Conservation (phyloP, 495 filamentous ascomycete species). For the Penicillium odoratum region DNA sequence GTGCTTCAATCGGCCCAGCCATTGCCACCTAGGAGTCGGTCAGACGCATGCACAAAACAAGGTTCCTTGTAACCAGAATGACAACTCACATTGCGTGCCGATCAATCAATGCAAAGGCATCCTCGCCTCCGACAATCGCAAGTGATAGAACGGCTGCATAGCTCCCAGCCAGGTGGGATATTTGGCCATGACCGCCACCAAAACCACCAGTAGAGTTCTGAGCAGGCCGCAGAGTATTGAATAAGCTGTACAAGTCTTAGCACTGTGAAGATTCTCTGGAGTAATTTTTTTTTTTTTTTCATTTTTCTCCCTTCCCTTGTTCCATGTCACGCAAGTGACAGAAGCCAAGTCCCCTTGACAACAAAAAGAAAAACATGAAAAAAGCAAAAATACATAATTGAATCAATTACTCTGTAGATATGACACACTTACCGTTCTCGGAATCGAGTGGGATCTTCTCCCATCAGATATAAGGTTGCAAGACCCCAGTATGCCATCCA, state of each 20-base stretch:
- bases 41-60: slow-evolving; percentile 22
- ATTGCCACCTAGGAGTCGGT: slow-evolving; percentile 64
- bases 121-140: slow-evolving; percentile 70
- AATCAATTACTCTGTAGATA: slow-evolving; percentile 7
- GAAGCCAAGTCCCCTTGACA: neutral
- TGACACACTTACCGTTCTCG: slow-evolving; percentile 54
- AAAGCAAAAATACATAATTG: slow-evolving; percentile 1
- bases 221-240: slow-evolving; percentile 69
- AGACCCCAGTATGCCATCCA: slow-evolving; percentile 95
- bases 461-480: slow-evolving; percentile 67
- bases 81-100: slow-evolving; percentile 67
- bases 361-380: slow-evolving; percentile 10
- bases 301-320: neutral
- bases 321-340: slow-evolving; percentile 4
- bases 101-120: slow-evolving; percentile 73
- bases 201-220: slow-evolving; percentile 87
- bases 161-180: slow-evolving; percentile 80
- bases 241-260: slow-evolving; percentile 47
- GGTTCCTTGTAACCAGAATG: neutral
- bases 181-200: slow-evolving; percentile 89
- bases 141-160: slow-evolving; percentile 82
- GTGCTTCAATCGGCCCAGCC: slow-evolving; percentile 82
- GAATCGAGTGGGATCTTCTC: slow-evolving; percentile 71
- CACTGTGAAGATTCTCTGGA: neutral
- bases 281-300: neutral